These are phyloP conservation scores for Angomonas desouzai DNA, from an alignment of 208 protist genomes.

Conservation along the genomic window DNA sequence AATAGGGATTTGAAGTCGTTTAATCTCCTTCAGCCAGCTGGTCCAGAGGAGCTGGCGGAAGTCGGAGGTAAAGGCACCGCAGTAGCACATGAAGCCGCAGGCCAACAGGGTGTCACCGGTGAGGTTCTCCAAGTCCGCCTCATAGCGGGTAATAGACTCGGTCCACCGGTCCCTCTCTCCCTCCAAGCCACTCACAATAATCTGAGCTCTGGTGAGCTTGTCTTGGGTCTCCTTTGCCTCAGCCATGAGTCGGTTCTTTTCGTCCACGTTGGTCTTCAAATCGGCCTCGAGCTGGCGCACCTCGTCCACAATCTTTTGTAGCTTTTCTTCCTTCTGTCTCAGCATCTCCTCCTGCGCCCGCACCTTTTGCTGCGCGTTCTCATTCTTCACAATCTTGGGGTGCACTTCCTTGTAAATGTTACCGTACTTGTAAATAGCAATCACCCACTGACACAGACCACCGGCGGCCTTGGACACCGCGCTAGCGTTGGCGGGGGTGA, in stretches of 20 bases:
- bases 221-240: constrained; percentile 94
- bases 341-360: constrained; percentile 94
- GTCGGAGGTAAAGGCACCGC: constrained; percentile 95
- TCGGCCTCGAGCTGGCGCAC: constrained; percentile 88
- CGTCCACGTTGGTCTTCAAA: constrained; percentile 87
- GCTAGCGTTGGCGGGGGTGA: constrained; percentile 85
- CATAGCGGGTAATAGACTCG: constrained; percentile 90
- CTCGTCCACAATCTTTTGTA: constrained; percentile 93
- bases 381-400: constrained; percentile 95
- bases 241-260: constrained; percentile 91
- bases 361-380: constrained; percentile 92
- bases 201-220: constrained; percentile 96
- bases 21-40: constrained; percentile 91
- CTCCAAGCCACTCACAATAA: constrained; percentile 96
- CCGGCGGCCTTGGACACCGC: constrained; percentile 95
- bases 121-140: constrained; percentile 87
- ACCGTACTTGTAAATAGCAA: constrained; percentile 97
- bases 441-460: constrained; percentile 97
- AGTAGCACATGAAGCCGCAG: constrained; percentile 97
- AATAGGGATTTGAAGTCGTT: constrained; percentile 77
- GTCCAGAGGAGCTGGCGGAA: constrained; percentile 92
- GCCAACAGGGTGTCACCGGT: constrained; percentile 96
- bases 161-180: constrained; percentile 97
- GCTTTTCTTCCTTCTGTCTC: constrained; percentile 87
- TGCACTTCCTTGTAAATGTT: constrained; percentile 96